These are phyloP conservation scores for Colletotrichum paranaense DNA, from an alignment of 2,329 filamentous ascomycete genomes.

Conservation along the genomic window DNA sequence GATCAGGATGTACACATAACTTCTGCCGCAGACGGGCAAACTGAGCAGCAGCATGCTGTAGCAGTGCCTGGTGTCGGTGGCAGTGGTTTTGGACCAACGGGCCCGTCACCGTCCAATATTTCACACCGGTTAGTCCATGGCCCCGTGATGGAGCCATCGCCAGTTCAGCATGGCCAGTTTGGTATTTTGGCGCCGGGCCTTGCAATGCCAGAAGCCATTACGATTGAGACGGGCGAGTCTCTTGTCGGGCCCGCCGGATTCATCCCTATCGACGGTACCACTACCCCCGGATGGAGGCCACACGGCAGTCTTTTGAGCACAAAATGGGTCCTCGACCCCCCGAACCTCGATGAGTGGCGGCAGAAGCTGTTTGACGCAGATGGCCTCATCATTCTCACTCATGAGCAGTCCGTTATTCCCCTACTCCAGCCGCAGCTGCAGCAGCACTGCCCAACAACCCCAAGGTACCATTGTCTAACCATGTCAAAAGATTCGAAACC, in stretches of 20 bases:
- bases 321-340: conserved; percentile 73
- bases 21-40: conserved; percentile 4
- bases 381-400: conserved; percentile 76
- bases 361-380: conserved; percentile 81
- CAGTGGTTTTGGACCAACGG: background rate
- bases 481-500: conserved; percentile 75
- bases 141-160: background rate
- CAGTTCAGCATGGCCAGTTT: conserved; percentile 54
- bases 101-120: background rate
- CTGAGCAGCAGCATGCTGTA: conserved; percentile 14
- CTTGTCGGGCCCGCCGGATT: conserved; percentile 44
- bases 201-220: conserved; percentile 43
- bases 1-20: background rate
- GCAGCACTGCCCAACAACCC: too few relatives aligned
- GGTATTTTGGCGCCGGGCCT: conserved; percentile 55
- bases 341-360: conserved; percentile 76
- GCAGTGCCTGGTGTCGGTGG: background rate
- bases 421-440: background rate
- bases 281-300: conserved; percentile 43
- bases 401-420: conserved; percentile 71
- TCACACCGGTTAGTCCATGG: background rate
- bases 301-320: conserved; percentile 63
- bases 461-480: conserved; percentile 19
- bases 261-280: conserved; percentile 29
- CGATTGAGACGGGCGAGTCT: conserved; percentile 49